phyloP scores from a whole-genome alignment of 805 yeast species.

The Wickerhamomyces bovis region DNA sequence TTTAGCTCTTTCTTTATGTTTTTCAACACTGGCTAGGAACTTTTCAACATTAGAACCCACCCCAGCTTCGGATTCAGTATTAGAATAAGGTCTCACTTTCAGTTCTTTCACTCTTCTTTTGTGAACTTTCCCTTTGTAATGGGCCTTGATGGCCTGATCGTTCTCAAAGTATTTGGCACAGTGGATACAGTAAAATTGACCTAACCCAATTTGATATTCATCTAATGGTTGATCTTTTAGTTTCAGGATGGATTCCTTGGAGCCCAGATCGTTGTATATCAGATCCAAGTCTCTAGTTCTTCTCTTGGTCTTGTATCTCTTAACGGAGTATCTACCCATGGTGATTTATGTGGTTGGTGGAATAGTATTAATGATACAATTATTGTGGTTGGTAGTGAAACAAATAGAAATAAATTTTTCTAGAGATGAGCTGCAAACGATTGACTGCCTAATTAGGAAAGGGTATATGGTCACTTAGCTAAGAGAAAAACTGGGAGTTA shows the following conservation, averaged over 20 bases:
- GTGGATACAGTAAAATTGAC: slow-evolving; percentile 89
- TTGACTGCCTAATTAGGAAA: background rate
- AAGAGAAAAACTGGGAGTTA: no score
- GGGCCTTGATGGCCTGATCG: slow-evolving; percentile 65
- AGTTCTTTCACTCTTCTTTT: slow-evolving; percentile 79
- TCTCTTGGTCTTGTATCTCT: slow-evolving; percentile 85
- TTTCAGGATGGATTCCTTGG: slow-evolving; percentile 53
- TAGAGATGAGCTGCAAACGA: background rate
- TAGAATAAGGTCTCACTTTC: slow-evolving; percentile 76
- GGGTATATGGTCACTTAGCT: no score
- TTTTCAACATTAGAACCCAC: slow-evolving; percentile 69
- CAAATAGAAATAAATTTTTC: background rate
- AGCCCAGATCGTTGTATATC: slow-evolving; percentile 67
- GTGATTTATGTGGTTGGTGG: background rate
- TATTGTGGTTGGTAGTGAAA: no score
- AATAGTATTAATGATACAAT: background rate
- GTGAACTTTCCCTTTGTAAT: slow-evolving; percentile 72
- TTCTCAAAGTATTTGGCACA: slow-evolving; percentile 91
- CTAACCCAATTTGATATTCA: slow-evolving; percentile 89
- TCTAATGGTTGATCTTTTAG: slow-evolving; percentile 80
- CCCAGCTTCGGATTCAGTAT: slow-evolving; percentile 87
- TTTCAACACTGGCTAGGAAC: slow-evolving; percentile 58
- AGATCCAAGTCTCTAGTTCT: slow-evolving; percentile 80
- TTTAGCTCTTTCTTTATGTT: slow-evolving; percentile 46
- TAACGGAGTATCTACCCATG: slow-evolving; percentile 87